Conservation (phyloP, 2,329 filamentous ascomycete species). For the Ophioceras dolichostomum region DNA sequence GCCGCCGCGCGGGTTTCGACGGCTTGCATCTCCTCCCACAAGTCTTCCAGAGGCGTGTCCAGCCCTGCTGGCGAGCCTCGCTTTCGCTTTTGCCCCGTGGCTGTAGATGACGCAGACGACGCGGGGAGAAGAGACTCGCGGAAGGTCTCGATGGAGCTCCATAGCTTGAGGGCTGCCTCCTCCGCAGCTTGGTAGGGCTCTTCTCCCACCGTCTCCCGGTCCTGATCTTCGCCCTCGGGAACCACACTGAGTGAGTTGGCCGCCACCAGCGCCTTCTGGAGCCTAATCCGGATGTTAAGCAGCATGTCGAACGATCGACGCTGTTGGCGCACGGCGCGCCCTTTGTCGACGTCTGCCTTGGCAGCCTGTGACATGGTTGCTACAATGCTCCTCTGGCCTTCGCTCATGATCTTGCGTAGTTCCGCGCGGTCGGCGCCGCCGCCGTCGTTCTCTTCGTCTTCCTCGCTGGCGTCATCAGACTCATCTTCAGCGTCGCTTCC, state of each 20-base stretch:
- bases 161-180: conserved; percentile 71
- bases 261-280: conserved; percentile 82
- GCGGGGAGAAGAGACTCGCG: conserved; percentile 46
- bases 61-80: conserved; percentile 15
- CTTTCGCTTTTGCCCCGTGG: conserved; percentile 50
- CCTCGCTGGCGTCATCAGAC: conserved; percentile 7
- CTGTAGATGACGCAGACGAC: conserved; percentile 16
- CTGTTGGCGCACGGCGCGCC: conserved; percentile 74
- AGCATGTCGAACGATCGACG: conserved; percentile 77
- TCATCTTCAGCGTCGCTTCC: conserved; percentile 22
- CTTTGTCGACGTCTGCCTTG: conserved; percentile 72
- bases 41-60: conserved; percentile 35
- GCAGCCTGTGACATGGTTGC: conserved; percentile 50
- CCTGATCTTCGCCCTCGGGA: conserved; percentile 24
- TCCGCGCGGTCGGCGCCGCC: conserved; percentile 21
- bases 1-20: conserved; percentile 48
- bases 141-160: conserved; percentile 66
- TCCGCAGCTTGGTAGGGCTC: conserved; percentile 66
- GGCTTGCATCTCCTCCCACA: conserved; percentile 61
- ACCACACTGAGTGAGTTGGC: conserved; percentile 58
- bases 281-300: conserved; percentile 77
- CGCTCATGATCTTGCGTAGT: conserved; percentile 53
- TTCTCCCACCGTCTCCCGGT: conserved; percentile 20
- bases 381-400: conserved; percentile 54
- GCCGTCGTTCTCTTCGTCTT: conserved; percentile 16